phyloP scores from a whole-genome alignment of 441 rosid genomes.

The Pelargonium cotyledonis region DNA sequence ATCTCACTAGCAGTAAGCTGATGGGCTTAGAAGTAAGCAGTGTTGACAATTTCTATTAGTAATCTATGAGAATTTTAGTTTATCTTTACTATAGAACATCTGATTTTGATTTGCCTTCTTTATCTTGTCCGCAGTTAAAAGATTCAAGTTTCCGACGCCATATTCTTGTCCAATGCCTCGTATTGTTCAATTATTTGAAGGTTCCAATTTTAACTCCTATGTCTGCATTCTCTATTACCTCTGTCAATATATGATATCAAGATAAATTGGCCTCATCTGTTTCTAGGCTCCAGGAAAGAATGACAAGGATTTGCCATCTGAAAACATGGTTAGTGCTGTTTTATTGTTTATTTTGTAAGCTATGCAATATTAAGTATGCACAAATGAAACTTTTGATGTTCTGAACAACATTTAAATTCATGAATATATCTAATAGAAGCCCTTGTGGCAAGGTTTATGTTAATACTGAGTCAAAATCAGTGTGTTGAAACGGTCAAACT shows the following conservation, averaged over 20 bases:
- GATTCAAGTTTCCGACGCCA: conserved; percentile 98
- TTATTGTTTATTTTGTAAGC: conserved; percentile 10
- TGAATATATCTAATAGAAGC: background rate
- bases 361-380: background rate
- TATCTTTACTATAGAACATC: background rate
- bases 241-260: conserved; percentile 5
- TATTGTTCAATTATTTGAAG: conserved; percentile 86
- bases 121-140: conserved; percentile 52
- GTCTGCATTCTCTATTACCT: conserved; percentile 6
- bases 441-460: background rate
- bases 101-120: conserved; percentile 13
- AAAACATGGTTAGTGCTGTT: conserved; percentile 76
- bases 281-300: conserved; percentile 86
- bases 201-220: conserved; percentile 29
- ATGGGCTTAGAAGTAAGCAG: conserved; percentile 90
- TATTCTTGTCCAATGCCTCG: conserved; percentile 93
- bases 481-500: no score
- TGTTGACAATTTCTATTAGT: conserved; percentile 13
- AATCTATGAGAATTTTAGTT: background rate
- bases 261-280: conserved; percentile 20
- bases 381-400: background rate
- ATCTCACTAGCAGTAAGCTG: conserved; percentile 92
- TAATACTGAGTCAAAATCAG: background rate
- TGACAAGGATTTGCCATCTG: conserved; percentile 87
- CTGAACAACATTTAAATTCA: background rate